Conservation (phyloP, 225 moss, liverwort and hornwort genomes). For the Neckera pumila region DNA sequence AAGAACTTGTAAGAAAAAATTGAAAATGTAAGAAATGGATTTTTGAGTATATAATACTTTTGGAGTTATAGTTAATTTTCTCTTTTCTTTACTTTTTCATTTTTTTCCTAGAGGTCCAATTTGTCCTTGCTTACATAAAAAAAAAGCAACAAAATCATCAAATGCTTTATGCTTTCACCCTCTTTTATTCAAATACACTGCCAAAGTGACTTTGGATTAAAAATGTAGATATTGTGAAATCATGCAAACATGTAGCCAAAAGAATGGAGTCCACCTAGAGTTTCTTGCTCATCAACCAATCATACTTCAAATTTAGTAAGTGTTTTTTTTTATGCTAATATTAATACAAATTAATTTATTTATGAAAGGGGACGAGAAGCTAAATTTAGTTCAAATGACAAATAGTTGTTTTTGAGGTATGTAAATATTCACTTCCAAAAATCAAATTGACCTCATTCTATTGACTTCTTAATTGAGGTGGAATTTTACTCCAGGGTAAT, state of each 20-base stretch:
- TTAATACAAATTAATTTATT: too few relatives aligned
- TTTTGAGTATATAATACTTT: too few relatives aligned
- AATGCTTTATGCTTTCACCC: accelerated
- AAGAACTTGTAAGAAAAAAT: not conserved
- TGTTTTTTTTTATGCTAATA: accelerated
- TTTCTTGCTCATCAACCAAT: not conserved
- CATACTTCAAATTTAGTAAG: not conserved
- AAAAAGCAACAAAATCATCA: not conserved
- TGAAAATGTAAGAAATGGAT: not conserved
- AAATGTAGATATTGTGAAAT: not conserved
- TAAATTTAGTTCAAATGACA: too few relatives aligned
- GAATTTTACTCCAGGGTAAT: too few relatives aligned
- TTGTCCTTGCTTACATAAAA: too few relatives aligned
- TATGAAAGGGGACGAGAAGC: too few relatives aligned
- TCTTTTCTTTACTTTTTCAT: too few relatives aligned
- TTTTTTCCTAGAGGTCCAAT: not conserved
- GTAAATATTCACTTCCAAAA: not conserved
- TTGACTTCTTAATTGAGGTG: not conserved
- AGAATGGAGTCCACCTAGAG: accelerated
- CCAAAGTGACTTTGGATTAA: accelerated
- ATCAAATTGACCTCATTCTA: not conserved
- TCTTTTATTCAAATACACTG: not conserved
- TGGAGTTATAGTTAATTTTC: too few relatives aligned
- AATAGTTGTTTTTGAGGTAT: not conserved
- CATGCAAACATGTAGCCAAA: not conserved